Evolutionary conservation across 148 eudicot species (phyloP).

Genomic region (Rhododendron molle): DNA sequence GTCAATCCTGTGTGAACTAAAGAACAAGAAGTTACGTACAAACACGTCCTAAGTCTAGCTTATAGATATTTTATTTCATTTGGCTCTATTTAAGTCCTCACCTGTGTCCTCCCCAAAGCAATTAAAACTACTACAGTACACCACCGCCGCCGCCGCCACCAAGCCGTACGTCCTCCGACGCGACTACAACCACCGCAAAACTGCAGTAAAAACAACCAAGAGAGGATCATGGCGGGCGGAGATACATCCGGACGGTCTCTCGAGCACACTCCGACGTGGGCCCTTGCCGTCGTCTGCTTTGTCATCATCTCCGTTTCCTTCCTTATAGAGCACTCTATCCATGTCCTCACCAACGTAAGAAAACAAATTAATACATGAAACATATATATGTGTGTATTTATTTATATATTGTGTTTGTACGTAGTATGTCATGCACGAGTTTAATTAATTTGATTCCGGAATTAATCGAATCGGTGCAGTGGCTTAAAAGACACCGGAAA

Average conservation of each 20-base stretch:
- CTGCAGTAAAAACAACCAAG: neutral
- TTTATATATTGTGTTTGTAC: neutral
- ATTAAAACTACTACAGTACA: neutral
- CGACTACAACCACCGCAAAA: neutral
- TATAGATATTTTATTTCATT: neutral
- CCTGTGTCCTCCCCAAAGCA: neutral
- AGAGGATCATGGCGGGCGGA: constrained; percentile 10
- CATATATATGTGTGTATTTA: too few species aligned
- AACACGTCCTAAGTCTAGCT: neutral
- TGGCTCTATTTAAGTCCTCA: neutral
- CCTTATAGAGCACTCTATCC: constrained; percentile 8
- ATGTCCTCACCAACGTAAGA: constrained; percentile 10
- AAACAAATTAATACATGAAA: neutral
- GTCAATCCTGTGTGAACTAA: neutral
- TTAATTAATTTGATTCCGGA: neutral
- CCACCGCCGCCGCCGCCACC: neutral
- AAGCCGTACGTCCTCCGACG: neutral
- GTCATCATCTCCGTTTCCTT: constrained; percentile 6
- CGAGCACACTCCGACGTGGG: constrained; percentile 15
- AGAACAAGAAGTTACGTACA: neutral
- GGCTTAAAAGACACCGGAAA: constrained; percentile 27
- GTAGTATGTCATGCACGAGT: neutral
- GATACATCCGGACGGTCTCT: neutral
- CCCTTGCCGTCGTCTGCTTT: constrained; percentile 13
- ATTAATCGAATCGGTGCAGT: constrained; percentile 11